Evolutionary conservation across 306 rosid species (phyloP), one percentile per base, ranked within the genome.

Genomic region (Fragaria iinumae): DNA sequence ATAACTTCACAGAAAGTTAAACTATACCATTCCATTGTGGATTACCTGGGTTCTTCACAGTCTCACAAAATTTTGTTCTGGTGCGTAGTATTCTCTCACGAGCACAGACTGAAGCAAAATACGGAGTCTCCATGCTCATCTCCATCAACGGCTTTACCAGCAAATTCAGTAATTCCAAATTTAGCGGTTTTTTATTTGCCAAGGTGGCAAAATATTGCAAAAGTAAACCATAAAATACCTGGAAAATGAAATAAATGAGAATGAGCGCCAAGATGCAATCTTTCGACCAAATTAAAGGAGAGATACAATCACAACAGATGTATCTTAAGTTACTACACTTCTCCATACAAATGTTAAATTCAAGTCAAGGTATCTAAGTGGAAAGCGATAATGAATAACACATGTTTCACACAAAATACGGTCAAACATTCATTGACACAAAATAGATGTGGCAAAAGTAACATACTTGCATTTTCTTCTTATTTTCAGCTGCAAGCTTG

Each of bases 81-180:
- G 86, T 86, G 71, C 69, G 89, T 72, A 88, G 86, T 73, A 92
- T 84, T 80, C 99, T 88, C 75, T 86, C 89, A 72, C 97, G 96
- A 83, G 99, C 97, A 89, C 99, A 95, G 72, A 91, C 87, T 75
- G 99, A 90, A 85, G 99, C 97, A 38, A 90, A 95, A 78, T 87
- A 92, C 17, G 99, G 99, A 71, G 86, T 88, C 87, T 95, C 97
- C 76, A 41, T 79, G 80, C 99, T 95, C 88, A 92, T 92, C 76
- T 95, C 97, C 82, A 88, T 87, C 89, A 95, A 83, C 20, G 99
- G 92, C 81, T 92, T 92, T 82, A 88, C 91, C 81, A 92, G 81
- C 78, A 87, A 78, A 81, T 90, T 87, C 65, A 89, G 78, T 67
- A 92, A 86, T 77, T 89, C 93, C 62, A 86, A 78, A 68, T 90